Evolutionary conservation across 1,284 basidiomycete species (phyloP).

Genomic region (Tetrapyrgos nigripes): DNA sequence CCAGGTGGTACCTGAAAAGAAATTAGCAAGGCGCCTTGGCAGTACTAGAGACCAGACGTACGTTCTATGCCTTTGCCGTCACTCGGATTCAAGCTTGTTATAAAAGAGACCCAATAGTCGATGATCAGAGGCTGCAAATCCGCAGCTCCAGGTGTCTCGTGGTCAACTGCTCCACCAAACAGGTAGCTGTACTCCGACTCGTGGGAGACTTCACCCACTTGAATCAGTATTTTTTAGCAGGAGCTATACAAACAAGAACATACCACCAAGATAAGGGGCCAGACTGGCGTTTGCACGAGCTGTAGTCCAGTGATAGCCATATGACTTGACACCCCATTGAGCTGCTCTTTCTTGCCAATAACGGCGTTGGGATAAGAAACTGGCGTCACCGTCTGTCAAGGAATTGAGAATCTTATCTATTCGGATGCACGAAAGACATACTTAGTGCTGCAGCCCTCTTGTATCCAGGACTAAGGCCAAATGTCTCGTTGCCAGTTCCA

Average conservation of each 20-base stretch:
- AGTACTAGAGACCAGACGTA: too few species aligned
- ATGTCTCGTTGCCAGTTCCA: slow-evolving; percentile 28
- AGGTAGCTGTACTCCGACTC: slow-evolving; percentile 41
- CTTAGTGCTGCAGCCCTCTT: slow-evolving; percentile 51
- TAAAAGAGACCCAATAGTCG: slow-evolving; percentile 61
- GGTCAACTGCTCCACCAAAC: background rate
- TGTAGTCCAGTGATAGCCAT: background rate
- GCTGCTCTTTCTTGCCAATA: background rate
- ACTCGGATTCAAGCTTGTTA: slow-evolving; percentile 53
- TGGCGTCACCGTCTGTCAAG: slow-evolving; percentile 43
- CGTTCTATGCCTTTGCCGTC: slow-evolving; percentile 47
- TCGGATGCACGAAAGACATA: slow-evolving; percentile 21
- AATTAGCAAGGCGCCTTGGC: too few species aligned
- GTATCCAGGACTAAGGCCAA: slow-evolving; percentile 32
- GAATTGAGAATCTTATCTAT: background rate
- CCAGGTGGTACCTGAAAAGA: slow-evolving; percentile 42
- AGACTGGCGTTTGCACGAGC: background rate
- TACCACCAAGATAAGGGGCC: slow-evolving; percentile 38
- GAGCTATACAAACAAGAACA: background rate
- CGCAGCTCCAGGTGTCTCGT: slow-evolving; percentile 14
- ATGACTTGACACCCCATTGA: slow-evolving; percentile 32
- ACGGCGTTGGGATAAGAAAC: slow-evolving; percentile 47
- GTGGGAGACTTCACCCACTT: slow-evolving; percentile 36
- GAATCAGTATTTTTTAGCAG: background rate
- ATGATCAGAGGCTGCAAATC: slow-evolving; percentile 47